Evolutionary conservation across 805 yeast genomes (phyloP), one percentile per base, ranked within the genome.

Genomic region (Myxozyma monticola): DNA sequence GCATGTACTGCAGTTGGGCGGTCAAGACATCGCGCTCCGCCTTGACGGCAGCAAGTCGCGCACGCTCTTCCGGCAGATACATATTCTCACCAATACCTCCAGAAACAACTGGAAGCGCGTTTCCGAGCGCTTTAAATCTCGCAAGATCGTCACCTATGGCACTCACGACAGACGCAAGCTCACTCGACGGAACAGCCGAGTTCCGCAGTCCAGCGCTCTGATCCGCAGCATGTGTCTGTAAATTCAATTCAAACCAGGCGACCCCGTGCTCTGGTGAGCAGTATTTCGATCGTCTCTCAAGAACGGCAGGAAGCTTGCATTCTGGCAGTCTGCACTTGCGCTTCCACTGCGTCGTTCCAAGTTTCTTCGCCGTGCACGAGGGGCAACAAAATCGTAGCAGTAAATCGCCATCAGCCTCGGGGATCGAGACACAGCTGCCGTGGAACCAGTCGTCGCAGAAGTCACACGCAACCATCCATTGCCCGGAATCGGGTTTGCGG

Each of bases 371-470:
- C 46, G 76, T 78, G 65, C 96, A 89, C 50, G 81, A 79, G 8
- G 84, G 84, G 63, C 97, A 89, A 63, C 72, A 84, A 62, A 77
- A 89, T 47, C 77, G 76, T 40, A 77, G 73, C 9, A 88, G 81
- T 43, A 88, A 70, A 34, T 75, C 72, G 49, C 78, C 74, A 61
- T 76, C 76, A 46, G 71, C 68, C 7, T 64, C 65, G 44, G 81
- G 74, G 31, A 88, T 64, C 45, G 75, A 75, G 76, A 89, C 78
- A 65, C 97, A 90, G 39, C 70, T 71, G 67, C 89, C 87, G 68
- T 90, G 97, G 64, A 76, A 90, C 97, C 97, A 90, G 51, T 88
- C 96, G 62, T 88, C 96, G 68, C 97, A 90, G 4, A 88, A 90
- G 65, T 89, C 96, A 65, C 97, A 89, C 0, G 85, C 88, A n/a